phyloP scores from a whole-genome alignment of 192 early-diverging fungal genomes.

The Physocladia obscura region DNA sequence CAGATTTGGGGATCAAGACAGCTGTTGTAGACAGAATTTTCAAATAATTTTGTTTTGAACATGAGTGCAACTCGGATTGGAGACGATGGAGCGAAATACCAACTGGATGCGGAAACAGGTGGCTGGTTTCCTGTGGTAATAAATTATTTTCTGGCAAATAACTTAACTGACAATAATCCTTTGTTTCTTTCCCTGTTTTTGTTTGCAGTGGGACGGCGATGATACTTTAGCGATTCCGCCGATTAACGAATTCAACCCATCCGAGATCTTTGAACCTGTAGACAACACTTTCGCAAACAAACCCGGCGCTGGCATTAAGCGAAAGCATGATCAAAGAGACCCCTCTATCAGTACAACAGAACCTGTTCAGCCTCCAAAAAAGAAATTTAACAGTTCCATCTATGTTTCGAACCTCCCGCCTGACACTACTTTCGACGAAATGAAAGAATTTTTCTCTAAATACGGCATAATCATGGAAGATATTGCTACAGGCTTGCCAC shows the following conservation, averaged over 20 bases:
- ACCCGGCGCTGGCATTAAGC: background rate
- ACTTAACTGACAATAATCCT: background rate
- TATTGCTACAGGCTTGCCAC: constrained; percentile 64
- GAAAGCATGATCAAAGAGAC: background rate
- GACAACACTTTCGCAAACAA: background rate
- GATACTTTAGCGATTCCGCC: background rate
- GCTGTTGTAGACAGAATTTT: no score
- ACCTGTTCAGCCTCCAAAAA: constrained; percentile 37
- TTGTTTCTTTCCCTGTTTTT: background rate
- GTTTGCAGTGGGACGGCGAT: background rate
- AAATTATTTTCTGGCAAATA: background rate
- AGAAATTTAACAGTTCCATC: constrained; percentile 71
- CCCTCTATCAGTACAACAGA: background rate
- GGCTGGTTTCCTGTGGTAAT: constrained; percentile 1
- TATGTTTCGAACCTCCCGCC: constrained; percentile 84
- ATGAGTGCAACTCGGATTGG: background rate
- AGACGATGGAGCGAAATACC: background rate
- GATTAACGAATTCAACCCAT: background rate
- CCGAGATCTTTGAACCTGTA: background rate
- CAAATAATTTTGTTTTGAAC: no score
- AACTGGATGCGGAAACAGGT: background rate
- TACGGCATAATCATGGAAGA: constrained; percentile 82
- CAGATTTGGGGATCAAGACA: no score
- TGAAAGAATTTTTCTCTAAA: constrained; percentile 70
- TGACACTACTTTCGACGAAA: constrained; percentile 78